phyloP scores from a whole-genome alignment of 164 flowering plant species.

The Hamamelis virginiana region DNA sequence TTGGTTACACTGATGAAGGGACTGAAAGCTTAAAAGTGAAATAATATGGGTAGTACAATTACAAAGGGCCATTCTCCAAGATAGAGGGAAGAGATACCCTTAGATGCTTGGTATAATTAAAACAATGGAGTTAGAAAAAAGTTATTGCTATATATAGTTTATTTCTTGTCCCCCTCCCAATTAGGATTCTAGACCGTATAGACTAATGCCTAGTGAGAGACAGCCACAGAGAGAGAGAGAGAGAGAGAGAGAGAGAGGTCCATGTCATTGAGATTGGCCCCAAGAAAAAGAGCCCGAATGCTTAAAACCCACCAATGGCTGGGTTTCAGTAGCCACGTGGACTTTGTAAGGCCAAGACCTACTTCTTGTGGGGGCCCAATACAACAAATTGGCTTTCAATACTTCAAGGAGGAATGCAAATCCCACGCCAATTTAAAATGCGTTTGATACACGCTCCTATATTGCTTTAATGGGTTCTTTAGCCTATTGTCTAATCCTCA shows the following conservation, averaged over 20 bases:
- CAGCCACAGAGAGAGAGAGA: slow-evolving; percentile 3
- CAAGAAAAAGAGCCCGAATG: slow-evolving; percentile 2
- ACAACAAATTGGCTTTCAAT: background rate
- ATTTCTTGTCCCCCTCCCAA: slow-evolving; percentile 8
- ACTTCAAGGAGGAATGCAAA: background rate
- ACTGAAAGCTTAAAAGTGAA: too few species aligned
- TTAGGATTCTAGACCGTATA: slow-evolving; percentile 7
- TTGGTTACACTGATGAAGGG: too few species aligned
- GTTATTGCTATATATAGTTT: slow-evolving; percentile 10
- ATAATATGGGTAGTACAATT: too few species aligned
- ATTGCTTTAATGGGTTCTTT: too few species aligned
- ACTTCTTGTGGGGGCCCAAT: slow-evolving; percentile 11
- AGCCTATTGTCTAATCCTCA: too few species aligned
- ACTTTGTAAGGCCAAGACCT: slow-evolving; percentile 5
- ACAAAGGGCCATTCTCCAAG: slow-evolving; percentile 7
- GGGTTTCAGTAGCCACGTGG: background rate
- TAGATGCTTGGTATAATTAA: too few species aligned
- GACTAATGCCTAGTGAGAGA: background rate
- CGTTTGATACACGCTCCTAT: background rate
- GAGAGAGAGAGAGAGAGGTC: slow-evolving; percentile 2
- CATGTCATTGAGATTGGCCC: slow-evolving; percentile 9
- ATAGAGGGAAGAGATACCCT: slow-evolving; percentile 4
- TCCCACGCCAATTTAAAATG: background rate
- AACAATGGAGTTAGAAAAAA: background rate
- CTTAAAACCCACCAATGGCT: slow-evolving; percentile 16